Evolutionary conservation across 2,329 filamentous ascomycete genomes (phyloP).

Genomic region (Cladophialophora yegresii): DNA sequence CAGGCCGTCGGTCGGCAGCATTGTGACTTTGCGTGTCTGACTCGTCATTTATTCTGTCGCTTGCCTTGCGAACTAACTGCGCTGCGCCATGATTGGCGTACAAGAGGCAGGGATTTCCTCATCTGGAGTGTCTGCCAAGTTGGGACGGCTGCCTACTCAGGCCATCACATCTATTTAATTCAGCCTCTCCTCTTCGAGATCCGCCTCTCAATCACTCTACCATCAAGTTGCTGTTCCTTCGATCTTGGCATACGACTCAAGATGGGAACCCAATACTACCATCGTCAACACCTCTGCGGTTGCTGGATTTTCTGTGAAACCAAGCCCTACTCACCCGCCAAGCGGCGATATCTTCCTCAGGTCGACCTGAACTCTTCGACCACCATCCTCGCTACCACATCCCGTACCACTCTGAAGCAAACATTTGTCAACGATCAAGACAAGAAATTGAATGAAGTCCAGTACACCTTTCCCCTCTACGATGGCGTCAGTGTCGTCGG

Average conservation of each 20-base stretch:
- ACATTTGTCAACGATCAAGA: conserved; percentile 60
- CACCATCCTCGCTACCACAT: conserved; percentile 60
- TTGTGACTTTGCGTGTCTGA: not conserved
- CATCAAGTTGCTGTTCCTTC: not conserved
- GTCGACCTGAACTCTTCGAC: conserved; percentile 60
- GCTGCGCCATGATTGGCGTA: not conserved
- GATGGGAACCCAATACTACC: not conserved
- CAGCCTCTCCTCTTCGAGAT: not conserved
- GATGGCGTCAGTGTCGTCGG: conserved; percentile 70
- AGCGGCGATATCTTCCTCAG: conserved; percentile 58
- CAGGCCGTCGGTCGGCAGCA: not conserved
- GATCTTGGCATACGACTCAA: not conserved
- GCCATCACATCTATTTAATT: not conserved
- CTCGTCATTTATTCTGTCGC: not conserved
- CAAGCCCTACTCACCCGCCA: not conserved
- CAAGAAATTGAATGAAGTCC: conserved; percentile 55
- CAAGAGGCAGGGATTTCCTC: not conserved
- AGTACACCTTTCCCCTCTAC: conserved; percentile 71
- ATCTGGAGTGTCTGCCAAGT: not conserved
- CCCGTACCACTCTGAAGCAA: conserved; percentile 57
- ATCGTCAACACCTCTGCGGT: conserved; percentile 19
- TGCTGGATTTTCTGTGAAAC: conserved; percentile 23
- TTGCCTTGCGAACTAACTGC: not conserved
- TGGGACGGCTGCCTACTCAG: not conserved
- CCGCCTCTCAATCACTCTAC: not conserved